Evolutionary conservation across 805 yeast species (phyloP).

Genomic region (Cyberlindnera misumaiensis): DNA sequence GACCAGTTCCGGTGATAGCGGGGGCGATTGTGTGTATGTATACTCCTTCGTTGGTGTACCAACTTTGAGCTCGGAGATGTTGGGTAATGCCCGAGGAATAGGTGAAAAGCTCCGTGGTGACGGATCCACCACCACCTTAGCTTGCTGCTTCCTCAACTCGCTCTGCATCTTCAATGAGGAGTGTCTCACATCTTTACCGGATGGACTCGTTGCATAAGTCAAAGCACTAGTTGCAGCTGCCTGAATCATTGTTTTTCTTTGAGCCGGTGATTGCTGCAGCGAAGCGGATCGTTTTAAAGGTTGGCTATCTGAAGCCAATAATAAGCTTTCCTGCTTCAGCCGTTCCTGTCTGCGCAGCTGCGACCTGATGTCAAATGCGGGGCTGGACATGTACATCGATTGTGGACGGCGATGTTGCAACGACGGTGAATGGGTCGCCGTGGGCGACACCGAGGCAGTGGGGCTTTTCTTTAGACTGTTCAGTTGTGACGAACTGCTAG

Average conservation of each 20-base stretch:
- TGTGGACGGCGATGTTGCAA: slow-evolving; percentile 16
- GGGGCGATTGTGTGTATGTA: no score
- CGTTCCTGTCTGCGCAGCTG: slow-evolving; percentile 21
- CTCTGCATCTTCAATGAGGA: slow-evolving; percentile 14
- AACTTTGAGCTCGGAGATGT: background rate
- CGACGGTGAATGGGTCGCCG: slow-evolving; percentile 13
- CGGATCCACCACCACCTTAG: background rate
- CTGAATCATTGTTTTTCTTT: slow-evolving; percentile 1
- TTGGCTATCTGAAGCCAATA: background rate
- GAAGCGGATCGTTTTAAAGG: slow-evolving; percentile 7
- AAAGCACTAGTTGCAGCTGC: slow-evolving; percentile 22
- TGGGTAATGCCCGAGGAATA: slow-evolving; percentile 2
- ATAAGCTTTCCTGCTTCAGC: slow-evolving; percentile 9
- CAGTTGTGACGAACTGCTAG: slow-evolving; percentile 11
- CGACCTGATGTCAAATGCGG: slow-evolving; percentile 24
- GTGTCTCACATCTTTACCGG: slow-evolving; percentile 11
- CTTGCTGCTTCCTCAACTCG: slow-evolving; percentile 4
- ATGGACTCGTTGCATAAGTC: slow-evolving; percentile 2
- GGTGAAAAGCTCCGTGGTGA: background rate
- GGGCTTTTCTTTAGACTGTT: slow-evolving; percentile 10
- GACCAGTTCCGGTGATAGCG: background rate
- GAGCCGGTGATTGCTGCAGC: slow-evolving; percentile 9
- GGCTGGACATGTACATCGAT: slow-evolving; percentile 17
- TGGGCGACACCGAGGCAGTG: background rate
- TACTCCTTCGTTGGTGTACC: background rate